Conservation (phyloP, 208 protist species). For the Trypanosoma grayi region DNA sequence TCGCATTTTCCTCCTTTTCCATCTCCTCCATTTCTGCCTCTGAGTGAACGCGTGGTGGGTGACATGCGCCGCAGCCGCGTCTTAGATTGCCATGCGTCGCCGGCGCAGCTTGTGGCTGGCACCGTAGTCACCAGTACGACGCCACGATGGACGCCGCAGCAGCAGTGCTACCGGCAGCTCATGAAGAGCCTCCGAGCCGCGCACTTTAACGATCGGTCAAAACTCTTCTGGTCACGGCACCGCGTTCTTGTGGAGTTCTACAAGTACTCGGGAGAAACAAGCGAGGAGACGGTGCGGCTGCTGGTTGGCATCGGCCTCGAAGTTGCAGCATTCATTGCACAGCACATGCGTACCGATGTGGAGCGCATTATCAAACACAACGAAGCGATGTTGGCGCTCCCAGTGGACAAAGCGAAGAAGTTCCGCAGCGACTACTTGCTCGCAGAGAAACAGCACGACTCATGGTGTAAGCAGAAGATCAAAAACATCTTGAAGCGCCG, state of each 20-base stretch:
- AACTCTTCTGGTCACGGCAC: slow-evolving; percentile 89
- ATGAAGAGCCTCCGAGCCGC: slow-evolving; percentile 70
- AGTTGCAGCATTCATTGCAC: slow-evolving; percentile 61
- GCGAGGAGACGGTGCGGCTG: slow-evolving; percentile 42
- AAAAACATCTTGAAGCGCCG: slow-evolving; percentile 71
- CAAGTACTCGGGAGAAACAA: slow-evolving; percentile 71
- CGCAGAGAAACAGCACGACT: slow-evolving; percentile 85
- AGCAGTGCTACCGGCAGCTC: slow-evolving; percentile 66
- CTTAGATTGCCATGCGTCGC: not conserved
- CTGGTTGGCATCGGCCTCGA: slow-evolving; percentile 63
- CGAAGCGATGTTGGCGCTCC: slow-evolving; percentile 65
- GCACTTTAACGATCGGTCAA: slow-evolving; percentile 84
- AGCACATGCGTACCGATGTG: slow-evolving; percentile 85
- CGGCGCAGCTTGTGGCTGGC: no score
- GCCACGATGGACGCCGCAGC: slow-evolving; percentile 59
- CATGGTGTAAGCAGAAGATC: slow-evolving; percentile 89
- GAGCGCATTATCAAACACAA: slow-evolving; percentile 84
- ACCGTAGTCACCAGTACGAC: not conserved
- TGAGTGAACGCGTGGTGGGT: no score
- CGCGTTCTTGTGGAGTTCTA: slow-evolving; percentile 87
- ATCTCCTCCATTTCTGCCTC: no score
- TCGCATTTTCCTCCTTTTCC: no score
- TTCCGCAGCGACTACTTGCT: slow-evolving; percentile 77
- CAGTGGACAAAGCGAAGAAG: slow-evolving; percentile 69
- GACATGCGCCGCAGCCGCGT: slow-evolving; percentile 10